These are phyloP conservation scores for Cardamine chenopodiifolia DNA, from an alignment of 345 rosid genomes.

Conservation along the genomic window DNA sequence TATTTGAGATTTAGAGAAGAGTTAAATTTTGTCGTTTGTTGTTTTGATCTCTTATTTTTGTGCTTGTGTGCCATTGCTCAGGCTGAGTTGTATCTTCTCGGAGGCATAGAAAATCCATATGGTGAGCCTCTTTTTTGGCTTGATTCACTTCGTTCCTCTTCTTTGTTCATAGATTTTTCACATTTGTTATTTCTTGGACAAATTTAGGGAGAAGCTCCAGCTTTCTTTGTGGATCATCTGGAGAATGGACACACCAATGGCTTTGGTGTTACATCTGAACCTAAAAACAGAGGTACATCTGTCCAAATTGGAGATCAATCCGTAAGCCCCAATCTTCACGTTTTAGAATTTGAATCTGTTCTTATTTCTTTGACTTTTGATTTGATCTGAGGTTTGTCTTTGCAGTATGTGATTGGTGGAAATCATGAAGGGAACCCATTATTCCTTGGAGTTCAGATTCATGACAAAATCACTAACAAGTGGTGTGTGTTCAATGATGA, in stretches of 20 bases:
- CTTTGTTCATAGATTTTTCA: slow-evolving; percentile 29
- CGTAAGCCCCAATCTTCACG: slow-evolving; percentile 48
- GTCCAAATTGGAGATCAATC: slow-evolving; percentile 53
- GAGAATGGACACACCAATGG: slow-evolving; percentile 51
- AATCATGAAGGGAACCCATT: slow-evolving; percentile 53
- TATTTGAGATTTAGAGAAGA: slow-evolving; percentile 18
- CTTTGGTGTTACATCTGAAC: slow-evolving; percentile 50
- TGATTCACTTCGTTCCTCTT: slow-evolving; percentile 38
- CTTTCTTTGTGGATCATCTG: slow-evolving; percentile 50
- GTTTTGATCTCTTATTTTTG: slow-evolving; percentile 42
- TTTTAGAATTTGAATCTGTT: neutral
- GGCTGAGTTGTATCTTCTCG: slow-evolving; percentile 58
- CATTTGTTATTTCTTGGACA: slow-evolving; percentile 3
- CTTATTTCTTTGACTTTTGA: slow-evolving; percentile 9
- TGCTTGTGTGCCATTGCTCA: slow-evolving; percentile 54
- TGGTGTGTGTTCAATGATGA: slow-evolving; percentile 50
- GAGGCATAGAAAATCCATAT: slow-evolving; percentile 67
- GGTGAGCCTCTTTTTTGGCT: slow-evolving; percentile 68
- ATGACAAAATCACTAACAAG: slow-evolving; percentile 50
- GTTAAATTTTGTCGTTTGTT: neutral
- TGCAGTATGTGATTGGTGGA: slow-evolving; percentile 74
- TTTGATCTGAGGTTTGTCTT: slow-evolving; percentile 34
- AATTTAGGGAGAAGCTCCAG: slow-evolving; percentile 82
- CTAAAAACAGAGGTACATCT: slow-evolving; percentile 45
- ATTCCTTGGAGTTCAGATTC: slow-evolving; percentile 59